Conservation (phyloP, 768 basidiomycete genomes). For the Pholiota molesta region DNA sequence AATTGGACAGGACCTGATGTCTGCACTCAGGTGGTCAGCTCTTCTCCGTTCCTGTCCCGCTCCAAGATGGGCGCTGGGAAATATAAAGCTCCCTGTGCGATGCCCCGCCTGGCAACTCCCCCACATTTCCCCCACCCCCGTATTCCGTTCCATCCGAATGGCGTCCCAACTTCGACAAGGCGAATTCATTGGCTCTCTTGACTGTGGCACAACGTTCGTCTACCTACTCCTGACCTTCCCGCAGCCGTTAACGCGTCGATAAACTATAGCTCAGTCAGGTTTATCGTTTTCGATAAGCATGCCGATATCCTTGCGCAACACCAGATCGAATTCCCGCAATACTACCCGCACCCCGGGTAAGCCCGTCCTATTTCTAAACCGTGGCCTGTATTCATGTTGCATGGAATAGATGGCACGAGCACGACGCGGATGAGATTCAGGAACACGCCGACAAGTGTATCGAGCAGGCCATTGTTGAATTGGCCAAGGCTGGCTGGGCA, state of each 20-base stretch:
- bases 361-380: conserved; percentile 20
- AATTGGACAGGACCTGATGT: conserved; percentile 3
- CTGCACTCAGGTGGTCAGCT: conserved; percentile 24
- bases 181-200: conserved; percentile 90
- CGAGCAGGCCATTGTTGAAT: conserved; percentile 62
- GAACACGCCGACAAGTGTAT: conserved; percentile 77
- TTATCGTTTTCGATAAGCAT: conserved; percentile 87
- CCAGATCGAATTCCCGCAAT: conserved; percentile 93
- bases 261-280: conserved; percentile 38
- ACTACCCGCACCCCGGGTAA: conserved; percentile 86
- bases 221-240: not conserved
- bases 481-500: conserved; percentile 78
- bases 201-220: conserved; percentile 93
- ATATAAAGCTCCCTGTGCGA: conserved; percentile 21
- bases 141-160: conserved; percentile 15
- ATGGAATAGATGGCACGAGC: conserved; percentile 88
- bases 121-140: conserved; percentile 15
- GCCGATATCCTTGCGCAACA: conserved; percentile 88
- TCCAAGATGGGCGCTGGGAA: conserved; percentile 6
- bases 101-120: conserved; percentile 11
- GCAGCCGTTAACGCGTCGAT: conserved; percentile 1
- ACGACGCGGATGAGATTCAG: conserved; percentile 85
- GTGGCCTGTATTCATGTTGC: not conserved
- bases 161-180: conserved; percentile 49
- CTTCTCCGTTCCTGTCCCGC: conserved; percentile 15